phyloP scores from a whole-genome alignment of 2,329 filamentous ascomycete genomes.

The Chrysoporthe cubensis region DNA sequence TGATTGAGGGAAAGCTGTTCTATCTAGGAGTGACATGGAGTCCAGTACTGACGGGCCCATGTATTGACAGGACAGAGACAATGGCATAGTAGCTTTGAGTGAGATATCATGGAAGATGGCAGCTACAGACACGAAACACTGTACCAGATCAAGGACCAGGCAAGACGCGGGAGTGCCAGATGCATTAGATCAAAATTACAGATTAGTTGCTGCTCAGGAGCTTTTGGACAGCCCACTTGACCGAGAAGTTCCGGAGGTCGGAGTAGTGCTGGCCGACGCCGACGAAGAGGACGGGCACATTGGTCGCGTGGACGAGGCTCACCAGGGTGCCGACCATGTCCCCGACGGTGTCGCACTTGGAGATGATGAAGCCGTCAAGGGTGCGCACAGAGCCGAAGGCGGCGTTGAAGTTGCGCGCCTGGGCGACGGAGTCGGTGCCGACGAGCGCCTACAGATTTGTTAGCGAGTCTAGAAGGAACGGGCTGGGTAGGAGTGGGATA shows the following conservation, averaged over 20 bases:
- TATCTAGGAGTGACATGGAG: background rate
- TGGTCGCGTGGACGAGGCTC: conserved; percentile 95
- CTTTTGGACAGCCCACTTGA: conserved; percentile 71
- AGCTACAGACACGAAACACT: background rate
- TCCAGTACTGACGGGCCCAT: background rate
- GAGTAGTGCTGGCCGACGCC: conserved; percentile 74
- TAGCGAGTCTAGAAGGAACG: background rate
- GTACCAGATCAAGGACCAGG: background rate
- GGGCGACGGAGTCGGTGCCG: conserved; percentile 91
- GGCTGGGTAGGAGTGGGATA: conserved; percentile 33
- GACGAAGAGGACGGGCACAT: conserved; percentile 93
- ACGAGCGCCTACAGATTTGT: conserved; percentile 70
- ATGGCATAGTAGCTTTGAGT: background rate
- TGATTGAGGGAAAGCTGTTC: background rate
- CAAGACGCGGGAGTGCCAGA: background rate
- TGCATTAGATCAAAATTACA: background rate
- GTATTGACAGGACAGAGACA: background rate
- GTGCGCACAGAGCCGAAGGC: conserved; percentile 81
- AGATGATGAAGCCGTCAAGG: conserved; percentile 97
- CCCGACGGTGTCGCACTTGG: conserved; percentile 98
- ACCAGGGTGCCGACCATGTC: conserved; percentile 97
- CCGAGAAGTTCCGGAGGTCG: conserved; percentile 70
- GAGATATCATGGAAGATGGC: background rate
- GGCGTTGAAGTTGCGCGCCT: conserved; percentile 94
- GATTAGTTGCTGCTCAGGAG: conserved; percentile 55